These are phyloP conservation scores for Herpetomonas samuelpessoai DNA, from an alignment of 208 protist species.

Conservation along the genomic window DNA sequence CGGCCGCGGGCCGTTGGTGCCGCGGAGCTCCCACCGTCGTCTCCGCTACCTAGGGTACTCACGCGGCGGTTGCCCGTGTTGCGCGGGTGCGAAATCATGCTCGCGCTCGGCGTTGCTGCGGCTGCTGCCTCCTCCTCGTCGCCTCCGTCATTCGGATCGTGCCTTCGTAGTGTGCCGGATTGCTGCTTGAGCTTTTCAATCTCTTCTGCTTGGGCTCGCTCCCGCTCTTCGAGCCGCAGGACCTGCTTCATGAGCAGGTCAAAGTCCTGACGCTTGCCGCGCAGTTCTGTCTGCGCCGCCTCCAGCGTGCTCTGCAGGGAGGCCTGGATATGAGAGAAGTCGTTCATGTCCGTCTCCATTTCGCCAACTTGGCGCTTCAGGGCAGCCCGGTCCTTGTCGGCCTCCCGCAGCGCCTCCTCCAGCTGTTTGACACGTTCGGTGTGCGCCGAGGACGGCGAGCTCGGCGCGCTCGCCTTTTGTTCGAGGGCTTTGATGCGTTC, in stretches of 20 bases:
- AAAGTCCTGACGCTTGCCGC: constrained; percentile 54
- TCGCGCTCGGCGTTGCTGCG: neutral
- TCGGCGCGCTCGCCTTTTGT: neutral
- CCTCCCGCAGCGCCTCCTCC: constrained; percentile 19
- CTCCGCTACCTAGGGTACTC: neutral
- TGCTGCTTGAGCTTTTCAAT: neutral
- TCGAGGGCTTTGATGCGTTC: neutral
- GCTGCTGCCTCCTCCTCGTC: neutral
- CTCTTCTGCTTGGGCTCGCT: constrained; percentile 26
- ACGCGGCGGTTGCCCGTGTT: neutral
- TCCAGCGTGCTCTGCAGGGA: constrained; percentile 45
- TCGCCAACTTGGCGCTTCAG: constrained; percentile 42
- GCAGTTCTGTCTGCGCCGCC: constrained; percentile 40
- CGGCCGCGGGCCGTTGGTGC: neutral
- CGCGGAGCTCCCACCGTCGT: neutral
- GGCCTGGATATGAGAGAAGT: constrained; percentile 55
- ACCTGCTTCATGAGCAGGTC: constrained; percentile 48
- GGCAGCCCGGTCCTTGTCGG: constrained; percentile 19
- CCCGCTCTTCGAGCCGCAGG: constrained; percentile 39
- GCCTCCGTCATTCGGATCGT: no score
- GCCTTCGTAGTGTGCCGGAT: neutral
- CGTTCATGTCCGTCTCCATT: constrained; percentile 65
- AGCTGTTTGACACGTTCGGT: neutral
- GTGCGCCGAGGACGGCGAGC: neutral
- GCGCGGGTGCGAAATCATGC: neutral